A percentile compares a stretch with the other conserved stretches of the same genome.
phyloP scores from a whole-genome alignment of 139 green algal species.

The Chlamydomonas applanata region DNA sequence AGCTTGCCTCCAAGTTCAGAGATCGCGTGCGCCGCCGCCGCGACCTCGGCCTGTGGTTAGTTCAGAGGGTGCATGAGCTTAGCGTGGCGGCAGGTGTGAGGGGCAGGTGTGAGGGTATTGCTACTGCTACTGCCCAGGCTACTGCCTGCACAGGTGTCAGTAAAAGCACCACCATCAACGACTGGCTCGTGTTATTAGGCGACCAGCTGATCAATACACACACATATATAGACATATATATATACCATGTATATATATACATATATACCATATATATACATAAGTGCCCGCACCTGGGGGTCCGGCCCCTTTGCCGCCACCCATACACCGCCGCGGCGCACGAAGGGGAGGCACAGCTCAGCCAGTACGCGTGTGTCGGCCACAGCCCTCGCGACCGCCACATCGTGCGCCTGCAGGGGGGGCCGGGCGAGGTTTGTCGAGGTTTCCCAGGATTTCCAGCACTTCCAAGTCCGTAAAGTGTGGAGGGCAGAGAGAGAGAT shows the following conservation, averaged over 20 bases:
- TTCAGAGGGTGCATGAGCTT: no score
- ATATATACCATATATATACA: no score
- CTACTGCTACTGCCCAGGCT: no score
- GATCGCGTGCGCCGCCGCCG: slow-evolving; percentile 50
- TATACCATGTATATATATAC: no score
- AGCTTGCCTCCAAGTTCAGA: slow-evolving; percentile 56
- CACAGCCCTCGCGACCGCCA: slow-evolving; percentile 84
- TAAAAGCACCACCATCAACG: neutral
- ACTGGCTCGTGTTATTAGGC: neutral
- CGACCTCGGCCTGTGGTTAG: slow-evolving; percentile 58
- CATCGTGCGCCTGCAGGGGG: slow-evolving; percentile 56
- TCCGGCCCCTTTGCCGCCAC: slow-evolving; percentile 82
- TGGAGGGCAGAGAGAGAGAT: neutral
- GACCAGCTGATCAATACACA: no score
- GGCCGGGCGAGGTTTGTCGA: neutral
- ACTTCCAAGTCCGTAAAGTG: neutral
- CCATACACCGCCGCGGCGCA: slow-evolving; percentile 69
- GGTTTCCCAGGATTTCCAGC: neutral
- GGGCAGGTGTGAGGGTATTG: no score
- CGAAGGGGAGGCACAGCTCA: slow-evolving; percentile 91
- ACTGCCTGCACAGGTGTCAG: no score
- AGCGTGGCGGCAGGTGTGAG: no score
- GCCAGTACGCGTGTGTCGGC: slow-evolving; percentile 77
- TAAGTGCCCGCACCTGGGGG: slow-evolving; percentile 36
- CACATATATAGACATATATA: no score